A percentile compares a stretch with the other conserved stretches of the same genome.
Conservation (phyloP, 2,329 filamentous ascomycete species). For the Aspergillus sp. region DNA sequence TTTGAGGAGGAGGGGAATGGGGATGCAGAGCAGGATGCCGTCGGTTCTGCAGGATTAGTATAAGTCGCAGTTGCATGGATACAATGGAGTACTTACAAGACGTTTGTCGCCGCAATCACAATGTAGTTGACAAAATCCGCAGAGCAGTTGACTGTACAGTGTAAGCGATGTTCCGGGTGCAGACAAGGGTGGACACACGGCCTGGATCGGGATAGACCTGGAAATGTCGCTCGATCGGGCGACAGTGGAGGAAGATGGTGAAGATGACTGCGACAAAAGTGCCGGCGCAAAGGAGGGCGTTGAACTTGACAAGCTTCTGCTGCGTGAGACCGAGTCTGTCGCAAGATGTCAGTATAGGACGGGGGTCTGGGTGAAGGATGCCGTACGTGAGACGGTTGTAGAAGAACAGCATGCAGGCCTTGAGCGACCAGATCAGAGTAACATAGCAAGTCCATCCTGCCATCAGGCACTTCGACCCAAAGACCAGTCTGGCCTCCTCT, state of each 20-base stretch:
- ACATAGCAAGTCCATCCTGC: constrained; percentile 46
- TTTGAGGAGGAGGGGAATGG: constrained; percentile 42
- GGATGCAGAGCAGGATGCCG: constrained; percentile 40
- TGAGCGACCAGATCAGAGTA: constrained; percentile 45
- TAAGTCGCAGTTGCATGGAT: too few relatives aligned
- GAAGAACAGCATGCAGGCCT: constrained; percentile 47
- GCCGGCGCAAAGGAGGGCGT: constrained; percentile 27
- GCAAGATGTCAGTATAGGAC: background rate
- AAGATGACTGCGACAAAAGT: constrained; percentile 36
- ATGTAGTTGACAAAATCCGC: constrained; percentile 40
- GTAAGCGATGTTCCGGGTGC: background rate
- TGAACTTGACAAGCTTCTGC: constrained; percentile 40
- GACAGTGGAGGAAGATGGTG: constrained; percentile 39
- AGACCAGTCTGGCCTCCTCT: constrained; percentile 27
- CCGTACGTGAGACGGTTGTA: constrained; percentile 46
- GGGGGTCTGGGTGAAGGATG: background rate
- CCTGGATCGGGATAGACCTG: constrained; percentile 45
- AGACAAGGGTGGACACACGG: constrained; percentile 19
- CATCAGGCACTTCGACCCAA: constrained; percentile 36
- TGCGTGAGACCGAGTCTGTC: constrained; percentile 38
- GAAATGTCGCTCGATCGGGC: constrained; percentile 41
- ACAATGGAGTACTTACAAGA: constrained; percentile 27
- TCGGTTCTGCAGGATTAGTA: constrained; percentile 36
- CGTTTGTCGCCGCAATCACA: constrained; percentile 38
- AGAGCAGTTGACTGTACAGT: constrained; percentile 27